These are phyloP conservation scores for Angophora floribunda DNA, from an alignment of 345 rosid species.

Conservation along the genomic window DNA sequence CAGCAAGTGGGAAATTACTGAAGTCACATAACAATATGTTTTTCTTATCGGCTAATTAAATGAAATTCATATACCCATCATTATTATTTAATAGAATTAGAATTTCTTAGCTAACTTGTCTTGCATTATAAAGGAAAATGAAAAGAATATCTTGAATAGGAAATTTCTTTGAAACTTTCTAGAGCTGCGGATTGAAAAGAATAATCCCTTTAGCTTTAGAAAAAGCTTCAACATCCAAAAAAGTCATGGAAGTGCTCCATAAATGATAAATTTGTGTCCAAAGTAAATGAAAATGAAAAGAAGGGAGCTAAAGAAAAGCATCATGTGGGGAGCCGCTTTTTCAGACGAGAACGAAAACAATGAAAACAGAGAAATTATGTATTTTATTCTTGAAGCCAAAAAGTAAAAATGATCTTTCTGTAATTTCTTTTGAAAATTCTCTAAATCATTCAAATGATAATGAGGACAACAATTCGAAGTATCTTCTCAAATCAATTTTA, in stretches of 20 bases:
- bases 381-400: neutral
- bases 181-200: no score
- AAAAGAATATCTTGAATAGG: no score
- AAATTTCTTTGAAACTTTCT: no score
- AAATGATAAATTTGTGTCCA: neutral
- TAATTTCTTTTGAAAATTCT: neutral
- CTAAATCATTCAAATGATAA: neutral
- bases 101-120: no score
- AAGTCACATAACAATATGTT: no score
- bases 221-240: neutral
- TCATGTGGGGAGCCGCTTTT: neutral
- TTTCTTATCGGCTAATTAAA: no score
- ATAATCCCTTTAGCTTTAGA: neutral
- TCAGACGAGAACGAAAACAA: neutral
- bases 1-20: no score
- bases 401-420: neutral
- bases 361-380: neutral
- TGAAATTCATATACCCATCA: no score
- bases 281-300: neutral
- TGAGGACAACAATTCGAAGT: neutral
- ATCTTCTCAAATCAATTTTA: neutral
- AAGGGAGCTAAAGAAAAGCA: neutral
- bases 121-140: no score
- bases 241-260: neutral
- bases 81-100: no score